phyloP scores from a whole-genome alignment of 1,139 yeast genomes.

The Wickerhamiella infanticola region DNA sequence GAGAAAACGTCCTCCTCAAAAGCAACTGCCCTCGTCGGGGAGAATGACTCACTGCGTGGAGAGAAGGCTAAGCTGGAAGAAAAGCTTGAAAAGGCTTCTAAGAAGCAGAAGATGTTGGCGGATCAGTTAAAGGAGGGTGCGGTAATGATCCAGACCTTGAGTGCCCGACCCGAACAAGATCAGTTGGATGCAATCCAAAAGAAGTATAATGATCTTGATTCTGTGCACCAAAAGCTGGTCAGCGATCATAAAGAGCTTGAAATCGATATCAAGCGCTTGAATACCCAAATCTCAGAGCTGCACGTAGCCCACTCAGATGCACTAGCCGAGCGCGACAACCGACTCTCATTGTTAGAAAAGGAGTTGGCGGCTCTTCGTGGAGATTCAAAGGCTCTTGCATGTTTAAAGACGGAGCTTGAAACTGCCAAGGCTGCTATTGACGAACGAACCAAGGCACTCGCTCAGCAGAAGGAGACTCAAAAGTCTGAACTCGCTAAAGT shows the following conservation, averaged over 20 bases:
- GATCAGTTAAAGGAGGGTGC: conserved; percentile 9
- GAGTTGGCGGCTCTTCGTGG: conserved; percentile 20
- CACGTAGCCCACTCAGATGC: not conserved
- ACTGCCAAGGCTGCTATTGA: not conserved
- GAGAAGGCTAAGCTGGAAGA: not conserved
- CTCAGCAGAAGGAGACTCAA: not conserved
- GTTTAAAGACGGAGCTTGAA: not conserved
- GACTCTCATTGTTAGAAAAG: conserved; percentile 25
- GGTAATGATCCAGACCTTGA: conserved; percentile 3
- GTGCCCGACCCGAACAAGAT: conserved; percentile 1
- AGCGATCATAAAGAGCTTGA: not conserved
- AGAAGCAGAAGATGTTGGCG: conserved; percentile 7
- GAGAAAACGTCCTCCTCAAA: conserved; percentile 24
- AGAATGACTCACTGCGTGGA: conserved; percentile 2
- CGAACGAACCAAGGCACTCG: not conserved
- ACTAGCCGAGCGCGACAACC: conserved; percentile 11
- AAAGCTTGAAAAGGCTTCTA: conserved; percentile 2
- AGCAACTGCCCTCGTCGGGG: conserved; percentile 22
- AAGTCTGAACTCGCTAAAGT: not conserved
- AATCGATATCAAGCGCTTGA: not conserved
- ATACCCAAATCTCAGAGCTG: not conserved
- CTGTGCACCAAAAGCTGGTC: not conserved
- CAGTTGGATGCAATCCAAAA: not conserved
- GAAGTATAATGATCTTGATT: not conserved
- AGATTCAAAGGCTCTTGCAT: not conserved